Conservation (phyloP, 441 rosid genomes). For the Metrosideros polymorpha region DNA sequence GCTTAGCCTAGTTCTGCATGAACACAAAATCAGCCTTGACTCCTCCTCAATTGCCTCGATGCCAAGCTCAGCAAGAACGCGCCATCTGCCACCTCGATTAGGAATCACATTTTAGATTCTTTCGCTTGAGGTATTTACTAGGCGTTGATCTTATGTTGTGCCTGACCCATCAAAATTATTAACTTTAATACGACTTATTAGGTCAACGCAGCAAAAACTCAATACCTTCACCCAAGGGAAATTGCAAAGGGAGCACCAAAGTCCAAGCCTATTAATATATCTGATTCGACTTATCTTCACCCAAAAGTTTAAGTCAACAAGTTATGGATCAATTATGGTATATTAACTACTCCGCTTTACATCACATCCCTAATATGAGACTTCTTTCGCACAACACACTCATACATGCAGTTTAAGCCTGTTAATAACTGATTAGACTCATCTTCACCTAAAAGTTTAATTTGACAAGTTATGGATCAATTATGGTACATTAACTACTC, state of each 20-base stretch:
- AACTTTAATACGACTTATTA: neutral
- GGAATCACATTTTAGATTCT: neutral
- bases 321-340: neutral
- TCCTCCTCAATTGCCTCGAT: neutral
- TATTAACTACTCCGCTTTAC: neutral
- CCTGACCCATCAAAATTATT: neutral
- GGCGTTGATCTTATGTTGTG: neutral
- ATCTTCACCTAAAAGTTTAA: neutral
- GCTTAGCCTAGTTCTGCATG: neutral
- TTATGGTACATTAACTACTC: neutral
- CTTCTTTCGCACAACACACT: neutral
- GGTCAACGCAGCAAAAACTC: neutral
- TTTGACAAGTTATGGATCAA: accelerated
- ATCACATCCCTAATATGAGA: neutral
- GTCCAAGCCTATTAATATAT: neutral
- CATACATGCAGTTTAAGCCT: neutral
- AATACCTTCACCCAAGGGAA: neutral
- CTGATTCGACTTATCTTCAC: accelerated
- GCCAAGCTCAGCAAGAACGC: neutral
- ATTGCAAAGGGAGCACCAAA: neutral
- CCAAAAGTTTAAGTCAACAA: neutral
- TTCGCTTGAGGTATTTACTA: neutral
- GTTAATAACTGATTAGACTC: no score
- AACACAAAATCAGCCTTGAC: neutral
- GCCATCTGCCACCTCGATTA: neutral